Evolutionary conservation across 2,329 filamentous ascomycete genomes (phyloP).

Genomic region (Decorospora gaudefroyi): DNA sequence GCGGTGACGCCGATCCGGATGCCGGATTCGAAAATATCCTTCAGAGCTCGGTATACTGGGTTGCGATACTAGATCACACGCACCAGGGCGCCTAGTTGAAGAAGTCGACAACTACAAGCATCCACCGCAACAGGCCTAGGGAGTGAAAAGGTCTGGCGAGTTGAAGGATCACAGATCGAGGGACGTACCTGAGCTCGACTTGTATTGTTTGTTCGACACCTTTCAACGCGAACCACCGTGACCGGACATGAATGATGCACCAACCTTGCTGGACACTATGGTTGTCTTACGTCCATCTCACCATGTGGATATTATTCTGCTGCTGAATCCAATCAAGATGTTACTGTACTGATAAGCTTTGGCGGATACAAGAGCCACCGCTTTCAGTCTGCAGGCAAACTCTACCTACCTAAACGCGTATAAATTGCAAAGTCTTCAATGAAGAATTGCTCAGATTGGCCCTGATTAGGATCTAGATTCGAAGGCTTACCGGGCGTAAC

Average conservation of each 20-base stretch:
- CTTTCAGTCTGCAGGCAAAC: too few relatives aligned
- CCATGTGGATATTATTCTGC: too few relatives aligned
- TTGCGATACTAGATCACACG: conserved; percentile 5
- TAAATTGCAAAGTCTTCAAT: conserved; percentile 3
- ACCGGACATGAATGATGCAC: too few relatives aligned
- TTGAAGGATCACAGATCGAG: neutral
- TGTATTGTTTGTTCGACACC: too few relatives aligned
- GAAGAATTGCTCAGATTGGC: neutral
- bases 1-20: neutral
- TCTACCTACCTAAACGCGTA: neutral
- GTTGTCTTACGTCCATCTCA: too few relatives aligned
- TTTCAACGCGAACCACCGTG: too few relatives aligned
- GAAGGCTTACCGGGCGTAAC: conserved; percentile 6
- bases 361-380: too few relatives aligned
- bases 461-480: conserved; percentile 5
- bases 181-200: too few relatives aligned
- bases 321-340: too few relatives aligned
- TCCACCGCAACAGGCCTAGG: too few relatives aligned
- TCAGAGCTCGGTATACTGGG: conserved; percentile 9
- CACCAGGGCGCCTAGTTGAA: neutral
- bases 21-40: conserved; percentile 5
- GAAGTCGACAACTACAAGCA: neutral
- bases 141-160: neutral
- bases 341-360: neutral
- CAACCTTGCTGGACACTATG: too few relatives aligned